These are phyloP conservation scores for Cercospora sp. DNA, from an alignment of 2,329 filamentous ascomycete species.

Conservation along the genomic window DNA sequence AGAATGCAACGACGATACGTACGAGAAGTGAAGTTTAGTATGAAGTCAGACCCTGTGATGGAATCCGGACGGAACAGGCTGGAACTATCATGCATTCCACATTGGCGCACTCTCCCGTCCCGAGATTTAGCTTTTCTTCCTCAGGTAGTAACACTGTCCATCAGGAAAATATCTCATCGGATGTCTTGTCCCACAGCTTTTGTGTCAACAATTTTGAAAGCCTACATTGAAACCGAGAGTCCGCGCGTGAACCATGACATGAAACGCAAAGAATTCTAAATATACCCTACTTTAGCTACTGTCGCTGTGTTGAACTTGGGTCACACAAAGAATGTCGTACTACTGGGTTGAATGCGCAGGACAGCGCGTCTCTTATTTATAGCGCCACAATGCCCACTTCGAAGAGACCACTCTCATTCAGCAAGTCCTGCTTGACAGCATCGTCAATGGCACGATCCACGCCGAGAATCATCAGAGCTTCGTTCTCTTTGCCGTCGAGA, in stretches of 20 bases:
- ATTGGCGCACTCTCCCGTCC: too few species aligned
- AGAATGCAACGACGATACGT: background rate
- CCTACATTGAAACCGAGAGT: background rate
- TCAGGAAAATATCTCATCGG: too few species aligned
- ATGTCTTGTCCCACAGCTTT: too few species aligned
- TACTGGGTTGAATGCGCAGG: background rate
- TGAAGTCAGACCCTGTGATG: background rate
- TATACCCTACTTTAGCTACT: background rate
- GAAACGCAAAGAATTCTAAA: background rate
- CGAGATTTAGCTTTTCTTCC: too few species aligned
- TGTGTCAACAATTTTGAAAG: background rate
- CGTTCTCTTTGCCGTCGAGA: conserved; percentile 49
- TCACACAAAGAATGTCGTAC: background rate
- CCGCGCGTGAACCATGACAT: background rate
- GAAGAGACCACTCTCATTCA: conserved; percentile 53
- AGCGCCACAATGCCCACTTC: conserved; percentile 53
- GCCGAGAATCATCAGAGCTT: conserved; percentile 80
- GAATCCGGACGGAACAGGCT: background rate
- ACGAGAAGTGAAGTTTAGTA: background rate
- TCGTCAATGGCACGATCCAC: conserved; percentile 65
- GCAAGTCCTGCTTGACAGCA: conserved; percentile 53
- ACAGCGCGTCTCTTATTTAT: background rate
- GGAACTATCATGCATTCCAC: too few species aligned
- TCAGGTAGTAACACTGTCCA: too few species aligned
- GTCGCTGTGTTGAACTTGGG: background rate